Evolutionary conservation across 805 yeast genomes (phyloP), one percentile per base, ranked within the genome.

Genomic region (Saccharomycopsis olivae): DNA sequence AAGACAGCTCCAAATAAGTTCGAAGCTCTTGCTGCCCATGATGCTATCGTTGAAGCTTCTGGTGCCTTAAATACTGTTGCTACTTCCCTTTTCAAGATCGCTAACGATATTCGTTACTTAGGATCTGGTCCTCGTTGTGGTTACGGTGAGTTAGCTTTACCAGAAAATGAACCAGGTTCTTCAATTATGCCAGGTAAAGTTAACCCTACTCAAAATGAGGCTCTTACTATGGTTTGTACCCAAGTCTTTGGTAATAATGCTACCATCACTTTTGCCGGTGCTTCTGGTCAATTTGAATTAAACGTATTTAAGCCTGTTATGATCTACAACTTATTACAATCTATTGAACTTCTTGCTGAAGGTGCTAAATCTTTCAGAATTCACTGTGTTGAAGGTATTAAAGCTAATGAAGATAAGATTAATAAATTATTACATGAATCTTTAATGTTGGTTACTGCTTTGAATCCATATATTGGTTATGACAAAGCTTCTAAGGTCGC

Each of bases 121-220:
- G 98, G 97, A 49, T 85, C 96, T 35, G 98, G 98, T 56, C 98
- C 98, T 59, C 82, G 98, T 69, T 92, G 98, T 67, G 98, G 98
- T 49, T 92, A 92, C 66, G 96, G 96, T 42, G 98, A 92, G 67
- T 75, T 92, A 52, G 59, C 86, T 20, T 70, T 92, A 53, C 98
- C 98, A 49, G 97, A 89, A 69, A 92, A 92, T 65, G 98, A 92
- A 69, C 98, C 98, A 43, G 98, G 98, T 58, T 86, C 96, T 45
- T 87, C 96, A 21, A 92, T 92, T 64, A 92, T 92, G 98, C 98
- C 98, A 39, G 98, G 98, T 60, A 92, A 92, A 69, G 96, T 92
- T 49, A 92, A 92, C 74, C 98, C 98, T 51, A 92, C 98, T 42
- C 98, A 92, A 71, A 88, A 88, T 64, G 98, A 92, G 73, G 98